A percentile compares a stretch with the other conserved stretches of the same genome.
Evolutionary conservation across 164 flowering plant species (phyloP).

Genomic region (Vitis cinerea): DNA sequence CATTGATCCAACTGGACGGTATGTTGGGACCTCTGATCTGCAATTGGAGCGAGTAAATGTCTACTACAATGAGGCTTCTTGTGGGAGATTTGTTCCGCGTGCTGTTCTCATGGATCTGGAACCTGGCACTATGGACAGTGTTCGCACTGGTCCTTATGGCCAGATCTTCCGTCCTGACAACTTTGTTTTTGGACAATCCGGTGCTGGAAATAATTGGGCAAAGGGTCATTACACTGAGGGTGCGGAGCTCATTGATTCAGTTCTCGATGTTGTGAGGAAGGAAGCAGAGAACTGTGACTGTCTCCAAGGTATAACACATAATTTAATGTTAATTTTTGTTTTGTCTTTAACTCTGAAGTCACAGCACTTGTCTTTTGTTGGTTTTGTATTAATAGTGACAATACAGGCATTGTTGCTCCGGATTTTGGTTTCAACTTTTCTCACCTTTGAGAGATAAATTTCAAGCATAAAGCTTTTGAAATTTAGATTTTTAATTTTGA

Average conservation of each 20-base stretch:
- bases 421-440: too few species aligned
- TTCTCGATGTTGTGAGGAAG: conserved; percentile 41
- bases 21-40: conserved; percentile 31
- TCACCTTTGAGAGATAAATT: too few species aligned
- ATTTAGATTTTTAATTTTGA: too few species aligned
- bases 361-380: background rate
- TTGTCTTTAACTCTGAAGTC: background rate
- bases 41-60: conserved; percentile 37
- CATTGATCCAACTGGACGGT: conserved; percentile 35
- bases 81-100: conserved; percentile 38
- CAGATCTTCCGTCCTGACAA: conserved; percentile 44
- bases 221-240: conserved; percentile 47
- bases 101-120: conserved; percentile 43
- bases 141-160: conserved; percentile 38
- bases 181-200: conserved; percentile 44
- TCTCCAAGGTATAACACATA: conserved; percentile 29
- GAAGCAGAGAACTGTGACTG: conserved; percentile 47
- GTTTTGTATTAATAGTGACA: too few species aligned
- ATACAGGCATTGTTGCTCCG: too few species aligned
- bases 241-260: conserved; percentile 40
- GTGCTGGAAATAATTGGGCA: conserved; percentile 47
- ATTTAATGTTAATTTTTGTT: background rate
- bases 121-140: conserved; percentile 43
- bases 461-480: too few species aligned
- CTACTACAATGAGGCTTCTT: conserved; percentile 38